Evolutionary conservation across 2,329 filamentous ascomycete species (phyloP).

Genomic region (Cladosporium sp.): DNA sequence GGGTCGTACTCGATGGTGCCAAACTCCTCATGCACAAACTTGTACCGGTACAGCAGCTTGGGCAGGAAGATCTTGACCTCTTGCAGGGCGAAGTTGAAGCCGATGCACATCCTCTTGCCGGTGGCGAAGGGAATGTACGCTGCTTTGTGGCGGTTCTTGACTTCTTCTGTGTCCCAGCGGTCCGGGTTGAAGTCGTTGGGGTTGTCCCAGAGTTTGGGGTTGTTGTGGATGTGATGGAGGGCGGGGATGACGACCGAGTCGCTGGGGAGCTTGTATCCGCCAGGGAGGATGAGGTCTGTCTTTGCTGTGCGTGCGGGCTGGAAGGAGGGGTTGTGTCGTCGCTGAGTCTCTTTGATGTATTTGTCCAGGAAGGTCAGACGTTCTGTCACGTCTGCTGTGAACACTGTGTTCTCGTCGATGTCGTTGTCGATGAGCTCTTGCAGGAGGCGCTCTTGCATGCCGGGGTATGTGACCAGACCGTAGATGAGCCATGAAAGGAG

Average conservation of each 20-base stretch:
- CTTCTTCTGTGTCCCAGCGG: constrained; percentile 52
- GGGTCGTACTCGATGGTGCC: constrained; percentile 49
- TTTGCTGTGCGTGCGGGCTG: constrained; percentile 56
- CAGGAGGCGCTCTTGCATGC: constrained; percentile 53
- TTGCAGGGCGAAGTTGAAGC: constrained; percentile 60
- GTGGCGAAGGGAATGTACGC: constrained; percentile 57
- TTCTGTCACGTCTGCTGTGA: constrained; percentile 34
- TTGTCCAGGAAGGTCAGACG: constrained; percentile 51
- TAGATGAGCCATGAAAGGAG: constrained; percentile 57
- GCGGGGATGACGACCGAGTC: constrained; percentile 52
- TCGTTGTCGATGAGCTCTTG: constrained; percentile 50
- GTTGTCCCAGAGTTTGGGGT: constrained; percentile 54
- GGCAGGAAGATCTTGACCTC: constrained; percentile 57
- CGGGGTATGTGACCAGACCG: constrained; percentile 48
- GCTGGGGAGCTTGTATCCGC: constrained; percentile 53
- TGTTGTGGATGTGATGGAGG: constrained; percentile 44
- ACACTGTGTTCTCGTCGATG: constrained; percentile 31
- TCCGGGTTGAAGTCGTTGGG: constrained; percentile 56
- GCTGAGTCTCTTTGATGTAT: constrained; percentile 57
- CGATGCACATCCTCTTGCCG: constrained; percentile 56
- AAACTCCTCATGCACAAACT: constrained; percentile 43
- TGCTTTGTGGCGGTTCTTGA: constrained; percentile 48
- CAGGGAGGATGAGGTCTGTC: constrained; percentile 53
- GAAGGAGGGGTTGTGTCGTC: constrained; percentile 55
- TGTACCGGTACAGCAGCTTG: constrained; percentile 56